Percentiles rank a stretch among this genome's conserved stretches.
Conservation (phyloP, 108 stramenopile species). For the Nannochloropsis oceanica region DNA sequence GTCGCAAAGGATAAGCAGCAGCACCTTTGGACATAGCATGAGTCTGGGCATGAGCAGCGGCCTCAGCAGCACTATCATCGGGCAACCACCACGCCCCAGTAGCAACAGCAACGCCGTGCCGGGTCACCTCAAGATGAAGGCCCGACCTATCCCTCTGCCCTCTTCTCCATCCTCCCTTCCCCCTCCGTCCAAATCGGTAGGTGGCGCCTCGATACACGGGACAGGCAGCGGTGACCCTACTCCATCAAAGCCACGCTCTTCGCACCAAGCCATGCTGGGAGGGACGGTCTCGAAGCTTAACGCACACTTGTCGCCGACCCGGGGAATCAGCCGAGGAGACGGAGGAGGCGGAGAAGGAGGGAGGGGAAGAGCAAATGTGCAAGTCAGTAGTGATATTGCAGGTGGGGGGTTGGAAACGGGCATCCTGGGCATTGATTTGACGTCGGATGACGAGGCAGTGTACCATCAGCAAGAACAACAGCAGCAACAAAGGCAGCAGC, state of each 20-base stretch:
- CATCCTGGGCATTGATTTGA: too few species aligned
- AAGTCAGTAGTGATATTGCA: too few species aligned
- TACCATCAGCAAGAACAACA: too few species aligned
- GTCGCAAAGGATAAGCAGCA: background rate
- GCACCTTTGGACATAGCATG: too few species aligned
- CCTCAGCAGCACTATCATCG: background rate
- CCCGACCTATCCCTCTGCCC: background rate
- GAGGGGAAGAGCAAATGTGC: background rate
- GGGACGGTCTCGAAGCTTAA: background rate
- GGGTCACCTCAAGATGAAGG: background rate
- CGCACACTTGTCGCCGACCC: background rate
- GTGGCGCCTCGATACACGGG: too few species aligned
- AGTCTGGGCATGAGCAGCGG: too few species aligned
- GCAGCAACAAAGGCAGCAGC: too few species aligned
- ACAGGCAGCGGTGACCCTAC: background rate
- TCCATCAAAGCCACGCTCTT: background rate
- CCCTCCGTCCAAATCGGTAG: too few species aligned
- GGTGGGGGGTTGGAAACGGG: too few species aligned
- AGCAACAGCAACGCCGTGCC: background rate
- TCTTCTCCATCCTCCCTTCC: background rate
- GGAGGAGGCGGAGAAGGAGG: background rate
- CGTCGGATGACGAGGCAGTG: too few species aligned
- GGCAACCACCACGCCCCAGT: background rate
- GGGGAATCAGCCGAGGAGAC: background rate
- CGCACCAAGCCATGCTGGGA: background rate